A percentile compares a stretch with the other conserved stretches of the same genome.
Conservation (phyloP, 208 protist genomes). For the Acanthamoeba healyi region DNA sequence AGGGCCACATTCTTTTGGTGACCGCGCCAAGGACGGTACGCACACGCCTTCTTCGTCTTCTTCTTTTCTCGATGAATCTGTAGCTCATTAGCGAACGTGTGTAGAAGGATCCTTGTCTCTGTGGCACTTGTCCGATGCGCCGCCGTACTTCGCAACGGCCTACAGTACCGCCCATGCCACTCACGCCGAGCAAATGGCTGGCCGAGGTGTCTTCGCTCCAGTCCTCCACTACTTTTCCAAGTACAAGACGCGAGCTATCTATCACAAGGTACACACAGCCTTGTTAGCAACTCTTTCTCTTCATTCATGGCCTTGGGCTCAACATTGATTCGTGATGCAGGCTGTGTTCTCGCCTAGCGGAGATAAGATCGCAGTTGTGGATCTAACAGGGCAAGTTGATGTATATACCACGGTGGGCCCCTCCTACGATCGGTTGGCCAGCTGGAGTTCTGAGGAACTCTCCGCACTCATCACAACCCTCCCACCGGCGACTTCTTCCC, state of each 20-base stretch:
- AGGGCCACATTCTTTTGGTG: background rate
- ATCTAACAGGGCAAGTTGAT: conserved; percentile 1
- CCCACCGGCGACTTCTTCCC: background rate
- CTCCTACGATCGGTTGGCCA: background rate
- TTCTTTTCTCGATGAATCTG: background rate
- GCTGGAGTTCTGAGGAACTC: background rate
- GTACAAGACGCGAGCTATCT: background rate
- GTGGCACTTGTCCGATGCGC: background rate
- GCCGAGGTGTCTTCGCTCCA: conserved; percentile 1
- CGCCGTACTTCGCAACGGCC: background rate
- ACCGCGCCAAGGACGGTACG: background rate
- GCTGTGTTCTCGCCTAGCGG: conserved; percentile 37
- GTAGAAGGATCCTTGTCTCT: conserved; percentile 38
- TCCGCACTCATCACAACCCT: background rate
- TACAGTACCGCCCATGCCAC: background rate
- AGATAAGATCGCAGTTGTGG: conserved; percentile 24
- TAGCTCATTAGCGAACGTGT: background rate
- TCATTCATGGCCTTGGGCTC: no score
- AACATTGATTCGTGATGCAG: background rate
- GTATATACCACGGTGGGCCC: background rate
- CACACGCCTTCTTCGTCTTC: background rate
- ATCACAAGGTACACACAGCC: background rate
- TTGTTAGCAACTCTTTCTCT: background rate
- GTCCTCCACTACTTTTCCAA: background rate
- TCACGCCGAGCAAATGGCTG: background rate